Evolutionary conservation across 345 rosid species (phyloP).

Genomic region (Arabis alpina): DNA sequence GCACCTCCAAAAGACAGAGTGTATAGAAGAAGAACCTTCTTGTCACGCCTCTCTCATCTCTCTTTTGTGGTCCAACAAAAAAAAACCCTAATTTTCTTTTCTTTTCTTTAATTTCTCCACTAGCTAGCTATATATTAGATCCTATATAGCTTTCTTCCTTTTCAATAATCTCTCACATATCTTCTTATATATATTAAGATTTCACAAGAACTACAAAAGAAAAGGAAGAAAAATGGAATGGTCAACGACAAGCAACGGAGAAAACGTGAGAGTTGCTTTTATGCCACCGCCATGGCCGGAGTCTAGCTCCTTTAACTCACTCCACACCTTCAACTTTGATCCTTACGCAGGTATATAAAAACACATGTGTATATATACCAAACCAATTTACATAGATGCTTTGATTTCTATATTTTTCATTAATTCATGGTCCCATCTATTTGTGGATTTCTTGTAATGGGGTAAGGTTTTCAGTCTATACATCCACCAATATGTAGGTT

Average conservation of each 20-base stretch:
- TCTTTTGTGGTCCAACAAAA: conserved; percentile 42
- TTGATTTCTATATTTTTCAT: not conserved
- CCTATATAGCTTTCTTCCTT: conserved; percentile 3
- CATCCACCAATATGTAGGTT: conserved; percentile 7
- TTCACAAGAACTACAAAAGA: conserved; percentile 17
- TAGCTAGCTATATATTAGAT: not conserved
- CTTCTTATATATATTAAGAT: conserved; percentile 16
- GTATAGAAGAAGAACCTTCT: conserved; percentile 32
- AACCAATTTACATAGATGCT: not conserved
- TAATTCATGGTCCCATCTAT: conserved; percentile 1
- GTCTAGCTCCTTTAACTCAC: conserved; percentile 58
- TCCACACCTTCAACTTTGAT: conserved; percentile 63
- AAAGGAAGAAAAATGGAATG: conserved; percentile 31
- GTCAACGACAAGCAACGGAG: conserved; percentile 34
- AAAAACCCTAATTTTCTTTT: conserved; percentile 23
- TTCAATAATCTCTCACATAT: not conserved
- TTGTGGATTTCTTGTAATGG: conserved; percentile 3
- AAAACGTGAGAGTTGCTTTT: conserved; percentile 40
- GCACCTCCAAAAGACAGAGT: conserved; percentile 44
- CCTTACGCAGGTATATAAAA: conserved; percentile 61
- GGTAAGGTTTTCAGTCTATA: not conserved
- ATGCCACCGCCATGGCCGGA: conserved; percentile 38
- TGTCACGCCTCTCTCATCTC: conserved; percentile 45
- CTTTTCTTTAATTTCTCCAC: not conserved
- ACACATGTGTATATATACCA: not conserved